Conservation (phyloP, 2,329 filamentous ascomycete genomes). For the Xylaria sp. region DNA sequence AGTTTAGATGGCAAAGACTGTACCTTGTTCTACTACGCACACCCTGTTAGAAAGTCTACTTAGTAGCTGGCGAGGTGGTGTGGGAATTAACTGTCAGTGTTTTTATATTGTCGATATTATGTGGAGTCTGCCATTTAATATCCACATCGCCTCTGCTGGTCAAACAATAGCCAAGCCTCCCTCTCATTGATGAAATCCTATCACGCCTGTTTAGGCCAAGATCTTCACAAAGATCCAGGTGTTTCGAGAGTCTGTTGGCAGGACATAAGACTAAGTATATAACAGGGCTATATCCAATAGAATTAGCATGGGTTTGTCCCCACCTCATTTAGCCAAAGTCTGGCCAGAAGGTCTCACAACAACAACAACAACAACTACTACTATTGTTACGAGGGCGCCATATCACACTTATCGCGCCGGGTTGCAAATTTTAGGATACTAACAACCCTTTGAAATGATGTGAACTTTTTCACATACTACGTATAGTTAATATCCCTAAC, state of each 20-base stretch:
- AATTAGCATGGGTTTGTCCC: slow-evolving; percentile 7
- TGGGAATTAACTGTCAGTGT: too few species aligned
- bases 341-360: background rate
- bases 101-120: too few species aligned
- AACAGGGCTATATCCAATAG: background rate
- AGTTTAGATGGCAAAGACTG: background rate
- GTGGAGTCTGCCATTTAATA: too few species aligned
- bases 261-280: background rate
- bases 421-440: too few species aligned
- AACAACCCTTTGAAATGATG: too few species aligned
- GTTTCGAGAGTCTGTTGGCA: background rate
- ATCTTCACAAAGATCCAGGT: slow-evolving; percentile 6
- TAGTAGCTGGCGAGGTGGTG: too few species aligned
- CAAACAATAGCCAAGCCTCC: background rate
- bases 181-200: background rate
- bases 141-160: too few species aligned
- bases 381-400: background rate
- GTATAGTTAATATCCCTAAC: too few species aligned
- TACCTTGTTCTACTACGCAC: background rate
- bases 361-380: too few species aligned
- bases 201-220: background rate
- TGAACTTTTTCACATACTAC: too few species aligned
- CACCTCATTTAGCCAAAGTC: slow-evolving; percentile 10
- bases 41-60: background rate
- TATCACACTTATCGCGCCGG: background rate